Percentiles rank a stretch among this genome's conserved stretches.
phyloP scores from a whole-genome alignment of 2,329 filamentous ascomycete species.

The Fusarium nurragi region DNA sequence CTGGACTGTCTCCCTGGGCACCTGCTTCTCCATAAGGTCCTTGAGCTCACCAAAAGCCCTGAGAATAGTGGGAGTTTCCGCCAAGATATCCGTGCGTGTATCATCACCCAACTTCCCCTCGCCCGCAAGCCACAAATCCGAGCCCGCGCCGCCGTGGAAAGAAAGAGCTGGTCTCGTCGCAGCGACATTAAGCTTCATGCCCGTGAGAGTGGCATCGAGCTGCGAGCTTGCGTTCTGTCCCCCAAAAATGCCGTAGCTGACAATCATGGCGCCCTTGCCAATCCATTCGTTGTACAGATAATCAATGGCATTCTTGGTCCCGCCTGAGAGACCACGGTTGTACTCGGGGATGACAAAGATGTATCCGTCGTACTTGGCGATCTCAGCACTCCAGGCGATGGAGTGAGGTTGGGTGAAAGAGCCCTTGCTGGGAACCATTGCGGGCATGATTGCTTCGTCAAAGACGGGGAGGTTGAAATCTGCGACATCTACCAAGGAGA shows the following conservation, averaged over 20 bases:
- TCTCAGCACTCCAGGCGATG: constrained; percentile 56
- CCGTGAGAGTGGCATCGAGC: not conserved
- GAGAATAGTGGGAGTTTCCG: constrained; percentile 6
- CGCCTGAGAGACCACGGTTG: constrained; percentile 64
- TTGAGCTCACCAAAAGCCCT: constrained; percentile 21
- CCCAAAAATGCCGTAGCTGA: constrained; percentile 32
- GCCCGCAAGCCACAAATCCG: constrained; percentile 22
- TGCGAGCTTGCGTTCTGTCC: not conserved
- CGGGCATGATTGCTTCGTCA: constrained; percentile 54
- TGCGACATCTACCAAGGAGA: constrained; percentile 16
- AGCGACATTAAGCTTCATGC: constrained; percentile 24
- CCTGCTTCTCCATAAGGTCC: constrained; percentile 1
- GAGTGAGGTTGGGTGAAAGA: constrained; percentile 54
- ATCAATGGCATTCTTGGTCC: constrained; percentile 70
- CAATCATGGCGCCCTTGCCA: constrained; percentile 21
- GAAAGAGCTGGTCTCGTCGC: constrained; percentile 12
- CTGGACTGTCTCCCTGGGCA: not conserved
- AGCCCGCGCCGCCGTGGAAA: constrained; percentile 3
- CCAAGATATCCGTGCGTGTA: constrained; percentile 22
- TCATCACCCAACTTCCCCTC: constrained; percentile 20
- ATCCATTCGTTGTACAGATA: constrained; percentile 66
- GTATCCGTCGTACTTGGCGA: constrained; percentile 57
- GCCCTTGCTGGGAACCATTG: constrained; percentile 48
- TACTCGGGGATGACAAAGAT: constrained; percentile 64
- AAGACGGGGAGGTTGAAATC: constrained; percentile 54